These are phyloP conservation scores for Mallotus japonicus DNA, from an alignment of 441 rosid genomes.

Conservation along the genomic window DNA sequence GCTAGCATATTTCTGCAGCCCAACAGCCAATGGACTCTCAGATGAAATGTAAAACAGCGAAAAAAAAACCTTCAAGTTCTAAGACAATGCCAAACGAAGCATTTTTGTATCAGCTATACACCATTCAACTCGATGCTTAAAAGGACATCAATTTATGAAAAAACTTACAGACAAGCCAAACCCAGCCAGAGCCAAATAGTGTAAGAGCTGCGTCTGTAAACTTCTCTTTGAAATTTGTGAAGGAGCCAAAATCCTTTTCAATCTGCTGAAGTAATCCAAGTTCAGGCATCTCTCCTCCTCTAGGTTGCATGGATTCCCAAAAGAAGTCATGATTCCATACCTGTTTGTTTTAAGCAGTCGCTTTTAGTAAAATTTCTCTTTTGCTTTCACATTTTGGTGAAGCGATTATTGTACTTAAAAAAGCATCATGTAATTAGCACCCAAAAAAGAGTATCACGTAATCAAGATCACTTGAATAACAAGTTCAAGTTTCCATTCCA, in stretches of 20 bases:
- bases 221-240: constrained; percentile 68
- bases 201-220: constrained; percentile 65
- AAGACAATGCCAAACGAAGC: background rate
- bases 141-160: constrained; percentile 17
- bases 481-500: background rate
- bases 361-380: background rate
- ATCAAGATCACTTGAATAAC: background rate
- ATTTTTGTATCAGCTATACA: constrained; percentile 1
- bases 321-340: constrained; percentile 96
- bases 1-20: background rate
- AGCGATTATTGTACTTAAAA: background rate
- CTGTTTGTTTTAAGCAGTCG: constrained; percentile 26
- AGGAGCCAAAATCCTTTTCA: constrained; percentile 90
- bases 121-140: no score
- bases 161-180: constrained; percentile 88
- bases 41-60: background rate
- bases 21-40: background rate
- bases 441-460: background rate
- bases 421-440: no score
- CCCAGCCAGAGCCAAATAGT: constrained; percentile 84
- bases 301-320: constrained; percentile 99
- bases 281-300: constrained; percentile 70
- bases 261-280: constrained; percentile 85
- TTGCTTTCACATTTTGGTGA: background rate
- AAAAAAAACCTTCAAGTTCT: background rate